phyloP scores from a whole-genome alignment of 1,139 yeast species.

The Candida neerlandica region DNA sequence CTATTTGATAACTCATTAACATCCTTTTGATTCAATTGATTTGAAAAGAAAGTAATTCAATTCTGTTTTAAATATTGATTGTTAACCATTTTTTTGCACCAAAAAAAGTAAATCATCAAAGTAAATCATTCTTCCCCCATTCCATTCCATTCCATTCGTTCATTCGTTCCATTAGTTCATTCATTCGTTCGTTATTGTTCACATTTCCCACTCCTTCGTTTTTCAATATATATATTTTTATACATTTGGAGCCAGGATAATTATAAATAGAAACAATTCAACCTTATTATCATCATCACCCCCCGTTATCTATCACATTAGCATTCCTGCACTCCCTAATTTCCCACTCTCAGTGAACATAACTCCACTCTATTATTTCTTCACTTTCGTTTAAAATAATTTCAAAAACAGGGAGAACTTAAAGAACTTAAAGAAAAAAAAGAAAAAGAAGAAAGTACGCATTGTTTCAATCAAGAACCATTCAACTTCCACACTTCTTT shows the following conservation, averaged over 20 bases:
- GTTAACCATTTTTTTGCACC: too few species aligned
- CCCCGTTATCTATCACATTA: neutral
- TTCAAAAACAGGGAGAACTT: too few species aligned
- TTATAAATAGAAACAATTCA: too few species aligned
- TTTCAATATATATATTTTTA: neutral
- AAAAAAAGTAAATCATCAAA: too few species aligned
- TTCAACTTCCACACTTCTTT: neutral
- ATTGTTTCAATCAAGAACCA: neutral
- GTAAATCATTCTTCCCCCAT: neutral
- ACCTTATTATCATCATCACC: neutral
- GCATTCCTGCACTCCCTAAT: too few species aligned
- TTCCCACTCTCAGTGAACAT: too few species aligned
- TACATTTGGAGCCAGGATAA: too few species aligned
- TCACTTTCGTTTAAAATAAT: neutral
- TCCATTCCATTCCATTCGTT: neutral
- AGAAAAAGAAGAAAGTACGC: neutral
- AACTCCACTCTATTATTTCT: neutral
- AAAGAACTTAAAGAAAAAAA: neutral
- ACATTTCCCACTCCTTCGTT: neutral
- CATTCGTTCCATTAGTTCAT: neutral
- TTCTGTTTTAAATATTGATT: neutral
- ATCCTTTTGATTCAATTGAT: constrained; percentile 1
- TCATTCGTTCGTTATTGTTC: neutral
- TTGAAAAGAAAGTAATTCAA: neutral
- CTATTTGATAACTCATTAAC: neutral